These are phyloP conservation scores for Iris pallida DNA, from an alignment of 116 monocot genomes.

Conservation along the genomic window DNA sequence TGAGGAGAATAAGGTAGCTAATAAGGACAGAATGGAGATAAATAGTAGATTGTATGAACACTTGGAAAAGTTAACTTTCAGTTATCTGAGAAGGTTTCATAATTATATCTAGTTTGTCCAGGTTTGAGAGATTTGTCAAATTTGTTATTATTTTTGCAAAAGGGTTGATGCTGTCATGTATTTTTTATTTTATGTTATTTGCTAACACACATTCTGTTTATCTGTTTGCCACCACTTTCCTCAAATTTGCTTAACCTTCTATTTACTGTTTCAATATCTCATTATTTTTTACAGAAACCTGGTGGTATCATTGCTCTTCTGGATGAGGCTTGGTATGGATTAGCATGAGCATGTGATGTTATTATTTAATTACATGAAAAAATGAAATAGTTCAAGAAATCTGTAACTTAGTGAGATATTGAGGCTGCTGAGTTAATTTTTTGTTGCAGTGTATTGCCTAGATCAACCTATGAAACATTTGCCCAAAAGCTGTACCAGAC, in stretches of 20 bases:
- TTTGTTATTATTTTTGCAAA: too few relatives aligned
- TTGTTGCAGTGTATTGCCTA: conserved; percentile 57
- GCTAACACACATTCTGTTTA: too few relatives aligned
- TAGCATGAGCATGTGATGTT: not conserved
- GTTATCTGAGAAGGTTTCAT: too few relatives aligned
- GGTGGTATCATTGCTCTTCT: conserved; percentile 90
- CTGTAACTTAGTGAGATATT: conserved; percentile 33
- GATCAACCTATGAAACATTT: conserved; percentile 79
- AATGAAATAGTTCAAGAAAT: conserved; percentile 34
- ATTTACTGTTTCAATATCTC: not conserved
- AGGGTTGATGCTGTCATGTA: too few relatives aligned
- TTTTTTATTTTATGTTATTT: too few relatives aligned
- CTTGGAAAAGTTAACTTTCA: too few relatives aligned
- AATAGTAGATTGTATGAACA: too few relatives aligned
- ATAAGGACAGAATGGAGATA: too few relatives aligned
- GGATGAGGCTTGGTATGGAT: conserved; percentile 70
- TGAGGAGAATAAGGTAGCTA: too few relatives aligned
- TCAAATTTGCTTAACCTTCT: not conserved
- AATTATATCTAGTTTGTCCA: too few relatives aligned
- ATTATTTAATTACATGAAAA: conserved; percentile 2
- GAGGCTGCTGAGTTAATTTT: conserved; percentile 34
- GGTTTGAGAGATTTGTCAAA: too few relatives aligned
- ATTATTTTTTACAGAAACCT: conserved; percentile 61
- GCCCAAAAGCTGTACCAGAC: conserved; percentile 73
- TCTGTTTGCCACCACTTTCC: too few relatives aligned